Base-by-base conservation (phyloP, 805 yeast genomes). In the Pichia exigua region DNA sequence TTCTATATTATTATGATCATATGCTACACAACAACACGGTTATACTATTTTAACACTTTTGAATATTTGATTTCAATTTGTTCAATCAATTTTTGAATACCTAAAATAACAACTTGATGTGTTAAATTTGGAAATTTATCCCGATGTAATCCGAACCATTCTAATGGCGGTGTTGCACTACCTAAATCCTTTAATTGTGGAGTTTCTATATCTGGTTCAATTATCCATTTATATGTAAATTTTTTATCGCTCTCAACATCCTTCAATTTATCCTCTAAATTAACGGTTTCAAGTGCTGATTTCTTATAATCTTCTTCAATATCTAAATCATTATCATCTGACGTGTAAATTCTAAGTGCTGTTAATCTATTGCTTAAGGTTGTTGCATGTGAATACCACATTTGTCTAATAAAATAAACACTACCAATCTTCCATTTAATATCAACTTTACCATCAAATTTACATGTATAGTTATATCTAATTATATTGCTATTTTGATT, bases 131-230 rank as follows among this genome's bases (percentile, higher is more conserved):
- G 99, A 58, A 94, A 82, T 57, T 83, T 80, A 60, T 85, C 79
- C 57, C 98, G 76, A 65, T 94, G 94, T 30, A 94, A 74, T 2
- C 99, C 99, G 71, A 94, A 87, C 99, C 99, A 94, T 65, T 94
- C 99, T 52, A 94, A 70, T 2, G 99, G 99, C 1, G 99, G 99
- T 0, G 99, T 94, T 1, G 97, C 98, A 68, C 85, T 91, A 26
- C 99, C 98, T 60, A 94, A 74, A 61, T 94, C 98, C 61, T 82
- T 82, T 61, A 94, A 72, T 58, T 85, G 92, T 2, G 98, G 98
- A 20, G 94, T 87, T 55, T 87, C 95, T 39, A 94, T 89, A 8
- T 79, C 73, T 0, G 97, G 96, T 12, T 85, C 86, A 39, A 76
- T 81, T 12, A 87, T 61, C 0, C 98, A 79, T 32, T 73, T 60